Evolutionary conservation across 129 eudicot species (phyloP).

Genomic region (Sambucus nigra): DNA sequence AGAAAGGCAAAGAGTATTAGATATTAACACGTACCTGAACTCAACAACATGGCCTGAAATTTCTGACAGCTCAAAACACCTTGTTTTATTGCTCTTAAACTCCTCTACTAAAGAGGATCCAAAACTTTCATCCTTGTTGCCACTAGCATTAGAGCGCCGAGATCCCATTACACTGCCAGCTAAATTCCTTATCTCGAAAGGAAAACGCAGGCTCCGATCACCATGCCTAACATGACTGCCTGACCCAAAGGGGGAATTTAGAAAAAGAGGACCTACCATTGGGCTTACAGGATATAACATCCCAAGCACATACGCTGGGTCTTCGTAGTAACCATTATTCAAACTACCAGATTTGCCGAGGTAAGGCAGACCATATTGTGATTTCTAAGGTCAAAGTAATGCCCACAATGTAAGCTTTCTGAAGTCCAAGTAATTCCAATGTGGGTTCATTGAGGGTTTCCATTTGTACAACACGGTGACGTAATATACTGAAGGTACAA

Average conservation of each 20-base stretch:
- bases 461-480: conserved; percentile 45
- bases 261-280: conserved; percentile 42
- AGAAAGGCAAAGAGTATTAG: too few relatives aligned
- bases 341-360: conserved; percentile 26
- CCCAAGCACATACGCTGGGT: conserved; percentile 53
- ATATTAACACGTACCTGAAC: too few relatives aligned
- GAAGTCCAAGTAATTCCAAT: conserved; percentile 46
- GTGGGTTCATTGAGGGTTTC: conserved; percentile 57
- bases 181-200: conserved; percentile 64
- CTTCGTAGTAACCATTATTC: conserved; percentile 60
- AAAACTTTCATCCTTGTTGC: conserved; percentile 40
- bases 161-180: conserved; percentile 47
- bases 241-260: conserved; percentile 57
- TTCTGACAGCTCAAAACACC: too few relatives aligned
- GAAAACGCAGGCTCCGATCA: conserved; percentile 54
- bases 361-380: conserved; percentile 45
- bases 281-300: conserved; percentile 61
- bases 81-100: conserved; percentile 90
- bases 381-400: conserved; percentile 56
- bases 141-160: conserved; percentile 42
- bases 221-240: too few relatives aligned
- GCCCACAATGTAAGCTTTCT: conserved; percentile 72
- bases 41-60: too few relatives aligned
- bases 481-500: conserved; percentile 56
- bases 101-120: conserved; percentile 75